phyloP scores from a whole-genome alignment of 1,284 basidiomycete species.

The Anthracocystis walkeri region DNA sequence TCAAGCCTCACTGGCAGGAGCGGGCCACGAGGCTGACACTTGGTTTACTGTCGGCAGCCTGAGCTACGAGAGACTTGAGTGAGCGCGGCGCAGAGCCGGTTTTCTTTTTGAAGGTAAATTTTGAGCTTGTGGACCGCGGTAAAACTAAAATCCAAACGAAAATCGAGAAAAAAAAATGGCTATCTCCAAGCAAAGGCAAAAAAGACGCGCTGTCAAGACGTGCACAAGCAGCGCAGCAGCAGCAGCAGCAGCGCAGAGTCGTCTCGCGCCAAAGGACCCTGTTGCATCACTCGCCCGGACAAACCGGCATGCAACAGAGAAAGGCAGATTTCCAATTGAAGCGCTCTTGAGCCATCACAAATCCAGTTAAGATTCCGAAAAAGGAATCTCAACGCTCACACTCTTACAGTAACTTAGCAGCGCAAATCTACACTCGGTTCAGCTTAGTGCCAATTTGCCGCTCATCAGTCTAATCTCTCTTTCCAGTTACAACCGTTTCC shows the following conservation, averaged over 20 bases:
- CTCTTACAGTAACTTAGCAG: not conserved
- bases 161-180: not conserved
- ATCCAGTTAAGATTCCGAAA: not conserved
- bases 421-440: not conserved
- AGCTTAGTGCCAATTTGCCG: not conserved
- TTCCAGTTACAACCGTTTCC: too few relatives aligned
- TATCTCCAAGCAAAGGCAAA: constrained; percentile 7
- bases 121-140: not conserved
- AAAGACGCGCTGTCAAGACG: constrained; percentile 2
- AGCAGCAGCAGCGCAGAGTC: not conserved
- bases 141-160: not conserved
- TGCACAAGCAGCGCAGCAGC: not conserved
- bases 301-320: not conserved
- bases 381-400: not conserved
- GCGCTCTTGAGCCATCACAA: not conserved
- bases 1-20: too few relatives aligned
- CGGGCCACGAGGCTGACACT: too few relatives aligned
- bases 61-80: not conserved
- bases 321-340: not conserved
- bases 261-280: constrained; percentile 3
- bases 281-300: constrained; percentile 2
- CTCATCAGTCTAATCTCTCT: not conserved
- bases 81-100: not conserved
- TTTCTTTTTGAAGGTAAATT: not conserved
- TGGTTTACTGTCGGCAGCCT: not conserved